Evolutionary conservation across 2,329 filamentous ascomycete genomes (phyloP).

Genomic region (Sarocladium strictum): DNA sequence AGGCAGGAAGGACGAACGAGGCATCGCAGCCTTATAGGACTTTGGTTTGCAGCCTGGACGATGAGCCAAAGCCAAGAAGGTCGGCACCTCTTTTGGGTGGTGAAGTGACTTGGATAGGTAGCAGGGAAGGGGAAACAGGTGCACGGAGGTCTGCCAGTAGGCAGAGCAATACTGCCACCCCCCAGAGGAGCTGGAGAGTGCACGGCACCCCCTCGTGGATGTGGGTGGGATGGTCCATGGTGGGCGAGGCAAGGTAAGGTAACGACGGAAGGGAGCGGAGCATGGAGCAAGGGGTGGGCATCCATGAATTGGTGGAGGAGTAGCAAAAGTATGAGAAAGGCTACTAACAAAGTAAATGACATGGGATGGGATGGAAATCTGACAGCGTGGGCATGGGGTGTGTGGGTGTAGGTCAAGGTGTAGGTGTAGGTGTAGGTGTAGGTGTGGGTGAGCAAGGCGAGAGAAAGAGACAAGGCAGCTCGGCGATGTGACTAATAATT

Average conservation of each 20-base stretch:
- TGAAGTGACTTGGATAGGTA: not conserved
- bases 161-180: constrained; percentile 1
- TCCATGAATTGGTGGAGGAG: not conserved
- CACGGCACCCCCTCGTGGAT: not conserved
- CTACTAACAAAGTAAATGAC: not conserved
- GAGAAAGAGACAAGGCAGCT: not conserved
- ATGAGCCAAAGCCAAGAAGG: constrained; percentile 7
- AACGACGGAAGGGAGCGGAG: constrained; percentile 7
- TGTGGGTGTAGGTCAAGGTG: too few species aligned
- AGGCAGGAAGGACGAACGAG: constrained; percentile 29
- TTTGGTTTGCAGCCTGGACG: constrained; percentile 24
- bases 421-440: not conserved
- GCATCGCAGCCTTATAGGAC: constrained; percentile 50
- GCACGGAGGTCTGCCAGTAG: not conserved
- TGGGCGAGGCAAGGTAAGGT: not conserved
- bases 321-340: not conserved
- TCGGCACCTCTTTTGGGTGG: not conserved
- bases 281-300: constrained; percentile 5
- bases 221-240: too few species aligned
- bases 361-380: constrained; percentile 7
- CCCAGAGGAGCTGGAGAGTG: not conserved
- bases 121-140: not conserved
- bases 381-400: constrained; percentile 7
- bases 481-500: constrained; percentile 6
- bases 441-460: not conserved